phyloP scores from a whole-genome alignment of 1,284 basidiomycete genomes.

The Ustilago vetiveriae region DNA sequence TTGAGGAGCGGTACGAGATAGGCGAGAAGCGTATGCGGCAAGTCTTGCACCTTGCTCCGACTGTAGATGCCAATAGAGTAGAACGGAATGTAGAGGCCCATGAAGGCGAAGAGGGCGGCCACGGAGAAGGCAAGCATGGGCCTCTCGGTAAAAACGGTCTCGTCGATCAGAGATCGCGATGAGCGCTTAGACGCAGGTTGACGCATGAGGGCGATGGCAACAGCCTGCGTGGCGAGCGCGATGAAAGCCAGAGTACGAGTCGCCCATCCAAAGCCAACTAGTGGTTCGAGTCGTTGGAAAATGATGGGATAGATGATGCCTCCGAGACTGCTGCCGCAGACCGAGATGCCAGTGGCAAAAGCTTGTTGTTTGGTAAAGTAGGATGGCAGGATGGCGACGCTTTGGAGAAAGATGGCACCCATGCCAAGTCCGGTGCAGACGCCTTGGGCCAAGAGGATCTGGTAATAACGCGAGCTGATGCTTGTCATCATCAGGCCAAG shows the following conservation, averaged over 20 bases:
- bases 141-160: constrained; percentile 5
- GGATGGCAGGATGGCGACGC: constrained; percentile 4
- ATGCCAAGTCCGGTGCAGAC: constrained; percentile 3
- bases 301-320: constrained; percentile 42
- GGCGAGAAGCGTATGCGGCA: constrained; percentile 2
- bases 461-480: not conserved
- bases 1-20: constrained; percentile 40
- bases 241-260: constrained; percentile 31
- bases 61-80: constrained; percentile 14
- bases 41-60: not conserved
- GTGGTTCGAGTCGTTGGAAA: constrained; percentile 14
- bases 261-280: constrained; percentile 31
- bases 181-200: not conserved
- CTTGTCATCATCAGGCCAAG: not conserved
- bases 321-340: constrained; percentile 26
- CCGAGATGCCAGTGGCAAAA: constrained; percentile 22
- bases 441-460: not conserved
- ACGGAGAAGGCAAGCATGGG: constrained; percentile 7
- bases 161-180: not conserved
- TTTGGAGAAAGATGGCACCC: constrained; percentile 17
- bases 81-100: constrained; percentile 28
- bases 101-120: constrained; percentile 13
- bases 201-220: constrained; percentile 16
- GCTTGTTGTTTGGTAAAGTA: constrained; percentile 10
- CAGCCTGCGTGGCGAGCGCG: constrained; percentile 8